Base-by-base conservation (phyloP, 2,329 filamentous ascomycete genomes). In the Metarhizium sp. region DNA sequence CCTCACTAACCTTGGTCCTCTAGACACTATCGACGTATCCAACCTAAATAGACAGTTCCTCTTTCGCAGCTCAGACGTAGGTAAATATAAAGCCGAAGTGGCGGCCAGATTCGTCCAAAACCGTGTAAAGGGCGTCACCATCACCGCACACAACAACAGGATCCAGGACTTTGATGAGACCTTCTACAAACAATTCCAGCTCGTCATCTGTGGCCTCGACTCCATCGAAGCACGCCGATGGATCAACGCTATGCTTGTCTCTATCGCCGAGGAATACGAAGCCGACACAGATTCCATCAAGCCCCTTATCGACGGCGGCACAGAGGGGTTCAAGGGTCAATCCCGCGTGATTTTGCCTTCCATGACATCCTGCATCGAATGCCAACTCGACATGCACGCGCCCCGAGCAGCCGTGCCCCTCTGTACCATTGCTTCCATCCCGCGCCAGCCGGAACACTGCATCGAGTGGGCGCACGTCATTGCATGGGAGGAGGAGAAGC, bases 381-480 rank as follows among this genome's bases (percentile, higher is more conserved):
- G 94, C 67, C 94, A 99, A 67, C 83, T 99, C 32, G 94, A 97
- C 69, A 96, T 99, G 88, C 92, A 97, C 69, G 92, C 94, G 0
- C 95, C 94, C n/a, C 84, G 92, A 53, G 89, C 91, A n/a, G 91
- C 94, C 14, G 92, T 99, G 0, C 94, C 94, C 1, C 86, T 99
- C 32, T 99, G 94, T 71, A 99, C 94, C 3, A 85, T 99, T 56
- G 94, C 94, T 16, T 95, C 90, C 18, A 97, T 99, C 62, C 94
- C 94, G 10, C 88, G 94, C 14, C 94, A 99, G 68, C 94, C 94
- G 1, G 92, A 97, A 69, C 94, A 99, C 73, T 99, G 94, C 69
- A 89, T 99, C 66, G 94, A 99, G 73, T 99, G 94, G 94, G 95
- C 94, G 0, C 92, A 97, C 69, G 87, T 97, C 66, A 96, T 99